Base-by-base conservation (phyloP, 176 grass and related monocot species). In the Paspalum vaginatum region DNA sequence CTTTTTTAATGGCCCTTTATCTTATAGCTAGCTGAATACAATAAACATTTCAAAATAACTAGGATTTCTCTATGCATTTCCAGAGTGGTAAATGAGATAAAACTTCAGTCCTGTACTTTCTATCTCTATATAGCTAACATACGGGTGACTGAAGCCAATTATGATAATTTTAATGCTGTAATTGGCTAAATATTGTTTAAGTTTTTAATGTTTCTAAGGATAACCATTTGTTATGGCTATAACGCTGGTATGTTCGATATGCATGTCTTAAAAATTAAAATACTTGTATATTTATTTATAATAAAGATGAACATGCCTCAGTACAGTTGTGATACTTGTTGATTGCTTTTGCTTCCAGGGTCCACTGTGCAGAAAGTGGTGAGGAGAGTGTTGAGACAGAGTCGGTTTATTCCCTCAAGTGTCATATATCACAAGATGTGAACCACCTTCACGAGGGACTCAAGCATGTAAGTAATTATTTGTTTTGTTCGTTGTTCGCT, bases 401-500 rank as follows among this genome's bases (percentile, higher is more conserved):
- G 80, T 91, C 87, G 37, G 91, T 99, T 58, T 96, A 90, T 91
- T 86, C 97, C 58, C 76, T 99, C 13, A 99, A 99, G 85, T 99
- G 97, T 39, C 97, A 99, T 88, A 96, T 99, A 90, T 99, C 97
- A 79, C 93, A 96, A 3, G 97, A 99, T 81, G 93, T 99, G 52
- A 99, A 99, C 88, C 97, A 99, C 78, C 89, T 99, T 75, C 97
- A 99, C 43, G 97, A 99, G 75, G 97, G 97, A 73, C 89, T 99
- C 44, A 99, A 86, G 80, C 91, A 91, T 83, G 97, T 99, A 81
- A 86, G 93, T 83, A 52, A 24, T 38, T 20, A 75, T 67, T 59
- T 14, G 69, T 70, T 40, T 21, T 22, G 15, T 6, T 51, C 44
- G 51, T 57, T 46, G 41, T 60, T 63, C 82, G 49, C 14, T 53